Base-by-base conservation (phyloP, 2,329 filamentous ascomycete genomes). In the Ophiostoma tasmaniense region DNA sequence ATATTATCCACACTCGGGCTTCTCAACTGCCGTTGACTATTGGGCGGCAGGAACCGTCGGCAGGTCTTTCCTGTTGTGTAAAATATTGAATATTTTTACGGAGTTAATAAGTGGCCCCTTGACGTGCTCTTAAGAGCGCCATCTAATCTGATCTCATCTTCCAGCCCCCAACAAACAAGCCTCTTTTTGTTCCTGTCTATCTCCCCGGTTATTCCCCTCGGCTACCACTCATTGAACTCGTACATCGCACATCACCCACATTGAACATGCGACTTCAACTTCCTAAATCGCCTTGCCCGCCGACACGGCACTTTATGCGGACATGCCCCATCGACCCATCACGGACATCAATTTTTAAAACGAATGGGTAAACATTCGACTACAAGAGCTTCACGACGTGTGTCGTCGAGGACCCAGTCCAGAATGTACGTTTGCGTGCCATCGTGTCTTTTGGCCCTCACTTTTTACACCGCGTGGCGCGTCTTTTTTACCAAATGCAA, bases 131-230 rank as follows among this genome's bases (percentile, higher is more conserved):
- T 25, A 35, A n/a, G 7, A n/a, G 30, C 61, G 30, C 28, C 61
- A 64, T 64, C 61, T 64, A 37, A 64, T 64, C 61, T 64, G 61
- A 64, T 64, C 61, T 28, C 20, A 37, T 64, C 30, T 64, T 37
- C 20, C 22, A 17, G 55, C 55, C 55, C 55, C 55, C 55, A 28
- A 61, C 55, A 6, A 17, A 30, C 55, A 30, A 61, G 25, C 55
- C 13, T 30, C 25, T 30, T 55, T 55, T 14, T 55, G 50, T 25
- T 55, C n/a, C 50, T 14, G 50, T 45, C 42, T 45, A 45, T 55
- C 50, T 13, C 50, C n/a, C 22, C 22, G 4, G 13, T 17, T 13
- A 55, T 55, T 25, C n/a, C 10, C n/a, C 10, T 55, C 50, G n/a
- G n/a, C n/a, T 55, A 42, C 39, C 4, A 42, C 17, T 17, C 17